phyloP scores from a whole-genome alignment of 345 rosid species.

The Barbarea vulgaris region DNA sequence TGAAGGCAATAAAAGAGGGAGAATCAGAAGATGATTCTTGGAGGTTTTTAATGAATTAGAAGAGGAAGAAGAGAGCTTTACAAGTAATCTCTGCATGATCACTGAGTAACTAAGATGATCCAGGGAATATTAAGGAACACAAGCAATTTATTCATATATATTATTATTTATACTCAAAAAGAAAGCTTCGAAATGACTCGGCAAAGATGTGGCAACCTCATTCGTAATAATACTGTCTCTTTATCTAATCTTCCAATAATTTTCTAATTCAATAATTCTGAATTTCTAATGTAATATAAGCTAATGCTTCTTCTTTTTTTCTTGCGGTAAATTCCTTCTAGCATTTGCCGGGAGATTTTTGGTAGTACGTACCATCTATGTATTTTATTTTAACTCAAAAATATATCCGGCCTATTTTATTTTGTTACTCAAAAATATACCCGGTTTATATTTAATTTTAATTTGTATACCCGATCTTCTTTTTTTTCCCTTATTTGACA shows the following conservation, averaged over 20 bases:
- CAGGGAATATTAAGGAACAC: not conserved
- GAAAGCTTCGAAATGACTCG: not conserved
- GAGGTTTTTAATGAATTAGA: conserved; percentile 29
- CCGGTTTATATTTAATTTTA: too few relatives aligned
- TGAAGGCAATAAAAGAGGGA: conserved; percentile 23
- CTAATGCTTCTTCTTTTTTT: not conserved
- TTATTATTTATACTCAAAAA: not conserved
- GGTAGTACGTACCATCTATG: too few relatives aligned
- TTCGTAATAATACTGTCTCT: not conserved
- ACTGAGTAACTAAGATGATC: conserved; percentile 1
- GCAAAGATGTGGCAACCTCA: conserved; percentile 6
- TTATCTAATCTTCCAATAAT: not conserved
- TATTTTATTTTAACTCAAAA: too few relatives aligned
- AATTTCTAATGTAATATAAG: not conserved
- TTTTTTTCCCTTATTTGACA: too few relatives aligned
- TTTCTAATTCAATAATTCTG: not conserved
- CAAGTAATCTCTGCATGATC: conserved; percentile 53
- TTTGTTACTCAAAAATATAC: too few relatives aligned
- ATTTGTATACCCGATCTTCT: too few relatives aligned
- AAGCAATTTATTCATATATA: not conserved
- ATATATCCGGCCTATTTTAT: too few relatives aligned
- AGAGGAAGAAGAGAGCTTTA: conserved; percentile 25
- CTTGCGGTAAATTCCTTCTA: not conserved
- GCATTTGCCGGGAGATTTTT: too few relatives aligned
- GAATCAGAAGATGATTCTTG: conserved; percentile 21